Base-by-base conservation (phyloP, 1,284 basidiomycete species). In the Coniophora puteana region DNA sequence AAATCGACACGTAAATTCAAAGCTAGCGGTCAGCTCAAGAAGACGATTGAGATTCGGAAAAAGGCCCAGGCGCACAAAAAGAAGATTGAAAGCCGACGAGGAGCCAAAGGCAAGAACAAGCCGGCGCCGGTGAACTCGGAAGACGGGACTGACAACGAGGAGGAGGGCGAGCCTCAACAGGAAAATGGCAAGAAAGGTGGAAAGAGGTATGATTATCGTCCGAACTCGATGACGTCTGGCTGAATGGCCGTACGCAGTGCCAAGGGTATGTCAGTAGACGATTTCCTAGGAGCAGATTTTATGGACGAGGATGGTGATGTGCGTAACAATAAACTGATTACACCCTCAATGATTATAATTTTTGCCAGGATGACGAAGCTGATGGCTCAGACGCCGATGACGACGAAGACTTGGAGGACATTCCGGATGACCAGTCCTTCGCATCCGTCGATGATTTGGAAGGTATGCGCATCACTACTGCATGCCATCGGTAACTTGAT, bases 1-100 rank as follows among this genome's bases (percentile, higher is more conserved):
- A 93, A 93, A 63, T 79, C 88, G 1, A 86, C 85, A 13, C 82
- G 86, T 57, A 93, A 93, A 67, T 94, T 93, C 52, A 87, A 84
- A 8, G 72, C 88, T 3, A 90, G 87, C 43, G 93, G 93, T 1
- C 84, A 89, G 58, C 77, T 96, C 38, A 89, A 89, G 56, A 85
- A 89, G 50, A 80, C 81, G 23, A 94, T 96, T 44, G 76, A 89
- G 53, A 75, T 83, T 5, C 72, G 91, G 27, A 76, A 82, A 43
- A 84, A 88, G 52, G 77, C 86, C 53, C 83, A 91, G 54, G 78
- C 90, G 56, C 67, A 78, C 47, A 77, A 78, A 57, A 83, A 82
- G 61, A 83, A 82, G 60, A 71, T 78, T n/a, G 77, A 88, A 51
- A 68, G 72, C 34, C 68, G 80, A 47, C 72, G 76, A 47, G 72